Evolutionary conservation across 331 rosid genomes (phyloP), one percentile per base, ranked within the genome.

Genomic region (Saraca asoca): DNA sequence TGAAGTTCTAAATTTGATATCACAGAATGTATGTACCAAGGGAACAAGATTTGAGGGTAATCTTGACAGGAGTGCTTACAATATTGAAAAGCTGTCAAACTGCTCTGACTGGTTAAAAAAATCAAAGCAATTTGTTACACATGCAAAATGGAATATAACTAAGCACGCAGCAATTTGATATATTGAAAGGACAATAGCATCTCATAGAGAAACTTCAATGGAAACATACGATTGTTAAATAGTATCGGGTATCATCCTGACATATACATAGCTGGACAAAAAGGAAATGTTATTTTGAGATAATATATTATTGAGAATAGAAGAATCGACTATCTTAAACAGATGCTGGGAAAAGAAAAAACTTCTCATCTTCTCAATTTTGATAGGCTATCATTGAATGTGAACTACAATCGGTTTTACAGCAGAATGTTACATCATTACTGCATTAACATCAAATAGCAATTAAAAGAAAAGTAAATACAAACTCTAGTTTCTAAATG

Each of bases 1-100:
- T 73, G 39, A 45, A 59, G 58, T 73, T 62, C n/a, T n/a, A n/a
- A 73, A 52, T 13, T 60, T 16, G 31, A 71, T 44, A 43, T 51
- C 45, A 49, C 54, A 52, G 19, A 67, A 72, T 17, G 31, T 58
- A 62, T 42, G 50, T 33, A 62, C 31, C 16, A 52, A 17, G 59
- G 51, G 29, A 75, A 58, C 39, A 42, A 46, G 67, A 17, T n/a
- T 61, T 66, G 51, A 64, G 56, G 67, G 54, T 57, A 73, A 74
- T 81, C 79, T 64, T 79, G 37, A 64, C 70, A 71, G 74, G 75
- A 76, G 82, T 42, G 77, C 77, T 73, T 62, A 62, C 53, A 68
- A 71, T 73, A 71, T 65, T 20, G 48, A 64, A 75, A 58, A 70
- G 75, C 78, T 70, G 55, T 78, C 78, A 43, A 70, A 74, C 75